Conservation (phyloP, 495 filamentous ascomycete genomes). For the Xylaria nigripes region DNA sequence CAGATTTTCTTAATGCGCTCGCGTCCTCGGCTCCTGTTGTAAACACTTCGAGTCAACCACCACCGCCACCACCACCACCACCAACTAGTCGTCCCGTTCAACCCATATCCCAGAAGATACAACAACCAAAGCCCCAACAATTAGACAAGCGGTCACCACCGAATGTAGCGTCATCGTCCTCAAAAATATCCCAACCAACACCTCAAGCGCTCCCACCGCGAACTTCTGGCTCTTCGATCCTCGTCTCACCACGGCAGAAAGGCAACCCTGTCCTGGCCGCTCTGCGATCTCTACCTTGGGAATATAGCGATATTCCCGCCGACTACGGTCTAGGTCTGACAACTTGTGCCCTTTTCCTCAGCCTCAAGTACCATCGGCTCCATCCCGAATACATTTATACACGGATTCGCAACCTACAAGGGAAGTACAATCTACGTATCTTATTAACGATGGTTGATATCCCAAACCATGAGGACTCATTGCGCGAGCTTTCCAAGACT, state of each 20-base stretch:
- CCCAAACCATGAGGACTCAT: constrained; percentile 66
- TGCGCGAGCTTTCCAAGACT: constrained; percentile 81
- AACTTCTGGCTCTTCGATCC: constrained; percentile 64
- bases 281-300: constrained; percentile 81
- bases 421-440: constrained; percentile 76
- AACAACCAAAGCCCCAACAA: constrained; percentile 29
- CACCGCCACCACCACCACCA: constrained; percentile 18
- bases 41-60: constrained; percentile 4
- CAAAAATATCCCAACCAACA: constrained; percentile 74
- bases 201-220: constrained; percentile 69
- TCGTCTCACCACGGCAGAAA: constrained; percentile 79
- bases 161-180: constrained; percentile 2
- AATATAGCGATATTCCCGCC: constrained; percentile 88
- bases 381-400: constrained; percentile 98
- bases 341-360: constrained; percentile 87
- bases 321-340: constrained; percentile 86
- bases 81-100: constrained; percentile 29
- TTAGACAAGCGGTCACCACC: constrained; percentile 34
- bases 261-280: constrained; percentile 87
- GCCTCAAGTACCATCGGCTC: constrained; percentile 92
- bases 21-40: constrained; percentile 34
- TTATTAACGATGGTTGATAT: constrained; percentile 91
- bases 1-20: constrained; percentile 48
- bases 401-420: constrained; percentile 69
- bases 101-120: constrained; percentile 19